phyloP scores from a whole-genome alignment of 2,329 filamentous ascomycete species.

The Cladosporium colombiae region DNA sequence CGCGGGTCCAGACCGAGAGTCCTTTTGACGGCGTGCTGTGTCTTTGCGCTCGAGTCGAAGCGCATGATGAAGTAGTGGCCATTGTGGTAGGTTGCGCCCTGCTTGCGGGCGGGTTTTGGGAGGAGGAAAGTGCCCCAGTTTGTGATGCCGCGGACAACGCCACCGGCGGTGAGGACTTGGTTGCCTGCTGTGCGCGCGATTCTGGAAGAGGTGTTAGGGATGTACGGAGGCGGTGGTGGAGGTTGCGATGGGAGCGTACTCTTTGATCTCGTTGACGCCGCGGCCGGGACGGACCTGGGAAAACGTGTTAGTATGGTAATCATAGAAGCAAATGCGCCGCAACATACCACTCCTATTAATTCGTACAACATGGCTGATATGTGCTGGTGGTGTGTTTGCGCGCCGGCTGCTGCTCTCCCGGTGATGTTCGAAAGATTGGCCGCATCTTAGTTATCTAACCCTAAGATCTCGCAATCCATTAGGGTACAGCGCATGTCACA shows the following conservation, averaged over 20 bases:
- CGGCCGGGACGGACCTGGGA: conserved; percentile 80
- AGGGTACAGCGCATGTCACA: background rate
- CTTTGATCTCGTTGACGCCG: conserved; percentile 87
- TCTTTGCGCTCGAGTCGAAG: conserved; percentile 75
- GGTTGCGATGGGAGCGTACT: conserved; percentile 60
- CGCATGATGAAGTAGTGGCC: conserved; percentile 99
- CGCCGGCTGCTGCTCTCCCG: background rate
- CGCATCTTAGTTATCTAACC: conserved; percentile 3
- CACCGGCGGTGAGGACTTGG: conserved; percentile 77
- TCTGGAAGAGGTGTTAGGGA: conserved; percentile 50
- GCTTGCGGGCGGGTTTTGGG: conserved; percentile 73
- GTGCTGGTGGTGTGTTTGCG: conserved; percentile 4
- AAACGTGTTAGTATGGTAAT: background rate
- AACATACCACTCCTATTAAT: conserved; percentile 85
- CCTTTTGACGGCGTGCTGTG: conserved; percentile 72
- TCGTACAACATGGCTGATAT: conserved; percentile 81
- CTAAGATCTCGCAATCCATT: background rate
- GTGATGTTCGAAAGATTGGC: conserved; percentile 11
- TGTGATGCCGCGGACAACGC: conserved; percentile 85
- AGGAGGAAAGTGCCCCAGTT: conserved; percentile 96
- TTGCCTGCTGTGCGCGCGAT: conserved; percentile 84
- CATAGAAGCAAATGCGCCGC: background rate
- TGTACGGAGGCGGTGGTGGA: conserved; percentile 21
- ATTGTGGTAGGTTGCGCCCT: conserved; percentile 78
- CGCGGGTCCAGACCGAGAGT: conserved; percentile 84